These are phyloP conservation scores for Strobilomyces echinocephalus DNA, from an alignment of 768 basidiomycete genomes.

Conservation along the genomic window DNA sequence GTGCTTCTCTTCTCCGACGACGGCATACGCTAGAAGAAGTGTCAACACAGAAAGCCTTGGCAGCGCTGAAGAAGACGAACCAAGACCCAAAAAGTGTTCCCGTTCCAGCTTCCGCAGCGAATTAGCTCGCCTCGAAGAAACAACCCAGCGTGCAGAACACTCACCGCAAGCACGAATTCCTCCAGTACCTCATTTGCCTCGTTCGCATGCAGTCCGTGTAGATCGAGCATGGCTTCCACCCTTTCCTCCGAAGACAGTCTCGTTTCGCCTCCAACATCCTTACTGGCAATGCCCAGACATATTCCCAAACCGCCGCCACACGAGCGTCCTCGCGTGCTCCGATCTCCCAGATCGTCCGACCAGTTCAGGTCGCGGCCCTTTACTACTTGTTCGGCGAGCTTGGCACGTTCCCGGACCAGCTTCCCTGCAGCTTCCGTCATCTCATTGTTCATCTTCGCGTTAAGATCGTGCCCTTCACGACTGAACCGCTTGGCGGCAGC, in stretches of 20 bases:
- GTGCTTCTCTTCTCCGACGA: constrained; percentile 96
- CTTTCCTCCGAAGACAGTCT: constrained; percentile 79
- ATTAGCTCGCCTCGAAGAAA: constrained; percentile 10
- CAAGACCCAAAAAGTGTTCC: constrained; percentile 83
- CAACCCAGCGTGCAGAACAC: constrained; percentile 28
- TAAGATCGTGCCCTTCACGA: constrained; percentile 89
- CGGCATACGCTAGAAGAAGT: constrained; percentile 59
- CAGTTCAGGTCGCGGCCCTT: constrained; percentile 62
- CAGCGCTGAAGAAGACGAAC: constrained; percentile 37
- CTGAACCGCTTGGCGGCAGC: constrained; percentile 94
- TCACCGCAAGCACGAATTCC: constrained; percentile 79
- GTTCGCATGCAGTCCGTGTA: constrained; percentile 91
- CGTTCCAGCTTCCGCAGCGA: constrained; percentile 59
- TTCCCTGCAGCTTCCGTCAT: constrained; percentile 80
- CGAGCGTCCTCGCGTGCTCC: constrained; percentile 64
- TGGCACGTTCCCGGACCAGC: constrained; percentile 79
- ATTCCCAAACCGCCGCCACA: constrained; percentile 85
- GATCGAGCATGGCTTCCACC: constrained; percentile 79
- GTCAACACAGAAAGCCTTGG: constrained; percentile 4
- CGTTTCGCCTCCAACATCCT: constrained; percentile 46
- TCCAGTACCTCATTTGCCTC: constrained; percentile 91
- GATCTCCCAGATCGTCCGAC: constrained; percentile 82
- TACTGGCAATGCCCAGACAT: constrained; percentile 76
- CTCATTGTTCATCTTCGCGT: constrained; percentile 84
- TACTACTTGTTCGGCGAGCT: constrained; percentile 72